A percentile compares a stretch with the other conserved stretches of the same genome.
These are phyloP conservation scores for Populus trichocarpa DNA, from an alignment of 441 rosid genomes.

Conservation along the genomic window DNA sequence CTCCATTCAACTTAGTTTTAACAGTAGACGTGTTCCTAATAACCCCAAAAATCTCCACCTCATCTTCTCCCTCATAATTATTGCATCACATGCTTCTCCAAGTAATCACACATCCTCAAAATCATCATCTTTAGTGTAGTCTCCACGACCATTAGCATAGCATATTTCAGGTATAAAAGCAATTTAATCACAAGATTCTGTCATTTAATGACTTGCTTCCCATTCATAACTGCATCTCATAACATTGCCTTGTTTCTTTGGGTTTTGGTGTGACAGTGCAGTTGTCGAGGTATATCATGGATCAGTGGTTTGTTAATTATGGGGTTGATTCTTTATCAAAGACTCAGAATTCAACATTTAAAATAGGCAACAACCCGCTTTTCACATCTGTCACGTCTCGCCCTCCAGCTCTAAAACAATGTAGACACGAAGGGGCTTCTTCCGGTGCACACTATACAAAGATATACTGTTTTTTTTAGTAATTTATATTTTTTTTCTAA, in stretches of 20 bases:
- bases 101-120: too few species aligned
- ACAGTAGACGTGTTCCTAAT: constrained; percentile 13
- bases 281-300: constrained; percentile 46
- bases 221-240: too few species aligned
- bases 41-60: not conserved
- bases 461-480: too few species aligned
- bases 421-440: constrained; percentile 32
- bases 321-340: constrained; percentile 47
- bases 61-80: too few species aligned
- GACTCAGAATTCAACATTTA: constrained; percentile 32
- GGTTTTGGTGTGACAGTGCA: constrained; percentile 33
- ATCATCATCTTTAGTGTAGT: too few species aligned
- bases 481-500: too few species aligned
- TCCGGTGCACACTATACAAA: constrained; percentile 13
- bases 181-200: constrained; percentile 16
- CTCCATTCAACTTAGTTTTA: constrained; percentile 46
- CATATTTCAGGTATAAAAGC: not conserved
- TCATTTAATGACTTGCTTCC: not conserved
- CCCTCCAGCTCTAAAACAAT: constrained; percentile 36
- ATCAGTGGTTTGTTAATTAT: constrained; percentile 39
- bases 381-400: constrained; percentile 24
- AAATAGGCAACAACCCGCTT: constrained; percentile 20
- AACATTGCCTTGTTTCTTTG: constrained; percentile 14
- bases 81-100: too few species aligned
- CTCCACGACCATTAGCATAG: too few species aligned